Percentiles rank a stretch among this genome's conserved stretches.
phyloP scores from a whole-genome alignment of 192 early-diverging fungal species.

The Podila epicladia region DNA sequence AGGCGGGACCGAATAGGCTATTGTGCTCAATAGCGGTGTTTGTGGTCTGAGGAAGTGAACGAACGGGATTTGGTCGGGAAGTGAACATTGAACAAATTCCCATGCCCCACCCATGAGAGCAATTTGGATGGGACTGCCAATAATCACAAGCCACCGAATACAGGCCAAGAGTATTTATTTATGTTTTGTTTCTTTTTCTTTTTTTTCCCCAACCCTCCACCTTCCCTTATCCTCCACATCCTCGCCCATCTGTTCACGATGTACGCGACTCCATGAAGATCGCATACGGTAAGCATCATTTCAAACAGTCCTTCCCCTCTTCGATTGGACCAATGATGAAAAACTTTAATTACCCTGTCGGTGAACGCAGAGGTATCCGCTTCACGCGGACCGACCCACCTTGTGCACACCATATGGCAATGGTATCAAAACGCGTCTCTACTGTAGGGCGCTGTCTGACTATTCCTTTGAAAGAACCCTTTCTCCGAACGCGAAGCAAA shows the following conservation, averaged over 20 bases:
- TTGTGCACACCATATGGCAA: constrained; percentile 52
- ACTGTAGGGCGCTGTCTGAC: constrained; percentile 40
- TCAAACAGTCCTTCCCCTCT: too few species aligned
- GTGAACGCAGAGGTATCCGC: constrained; percentile 55
- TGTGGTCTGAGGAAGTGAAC: too few species aligned
- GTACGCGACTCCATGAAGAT: background rate
- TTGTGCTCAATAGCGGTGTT: too few species aligned
- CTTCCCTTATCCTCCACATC: background rate
- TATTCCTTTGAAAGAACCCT: background rate
- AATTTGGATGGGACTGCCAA: too few species aligned
- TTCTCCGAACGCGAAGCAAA: background rate
- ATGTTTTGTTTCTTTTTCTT: constrained; percentile 10
- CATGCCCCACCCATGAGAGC: too few species aligned
- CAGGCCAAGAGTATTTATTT: background rate
- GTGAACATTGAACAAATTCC: too few species aligned
- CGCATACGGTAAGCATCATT: constrained; percentile 8
- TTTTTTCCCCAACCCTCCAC: background rate
- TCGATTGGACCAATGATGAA: constrained; percentile 23
- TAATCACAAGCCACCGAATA: background rate
- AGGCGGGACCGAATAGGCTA: too few species aligned
- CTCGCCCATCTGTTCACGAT: background rate
- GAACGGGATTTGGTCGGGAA: too few species aligned
- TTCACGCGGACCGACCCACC: constrained; percentile 53
- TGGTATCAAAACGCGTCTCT: constrained; percentile 44
- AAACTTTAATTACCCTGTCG: constrained; percentile 44